Evolutionary conservation across 768 basidiomycete genomes (phyloP), one percentile per base, ranked within the genome.

Genomic region (Terana coerulea): DNA sequence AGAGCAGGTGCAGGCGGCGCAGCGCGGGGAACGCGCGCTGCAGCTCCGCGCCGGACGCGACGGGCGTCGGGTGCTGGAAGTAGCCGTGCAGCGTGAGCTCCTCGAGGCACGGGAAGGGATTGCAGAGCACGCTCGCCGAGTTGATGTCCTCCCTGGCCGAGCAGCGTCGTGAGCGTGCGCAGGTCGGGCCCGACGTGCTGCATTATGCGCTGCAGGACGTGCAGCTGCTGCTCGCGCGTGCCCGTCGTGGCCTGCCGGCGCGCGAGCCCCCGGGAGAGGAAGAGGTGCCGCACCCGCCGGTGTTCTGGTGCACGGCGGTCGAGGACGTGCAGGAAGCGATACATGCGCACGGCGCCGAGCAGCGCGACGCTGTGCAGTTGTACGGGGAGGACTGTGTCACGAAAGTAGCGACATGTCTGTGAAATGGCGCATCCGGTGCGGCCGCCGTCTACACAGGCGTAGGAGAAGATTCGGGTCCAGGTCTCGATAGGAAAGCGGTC

Each of bases 281-380:
- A 59, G n/a, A 59, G 48, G 40, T 59, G 51, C 17, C 40, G 54
- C 9, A 59, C 51, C 11, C 51, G 51, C 19, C 57, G 47, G 24
- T 35, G 46, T 21, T 46, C 41, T 19, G 53, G 50, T 14, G 15
- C 7, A 10, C 53, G 35, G 25, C 19, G 8, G n/a, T 49, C 28
- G 19, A 59, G 47, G 1, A 55, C 12, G 15, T 49, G 37, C 12
- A 33, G 7, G 22, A 55, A 51, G 6, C 4, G 9, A 7, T 1
- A 10, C 2, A 46, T 36, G 28, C 51, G 50, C 17, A 11, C 8
- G 9, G 15, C 31, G 17, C 49, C 54, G 11, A 36, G 17, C 10
- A 55, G 28, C 15, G 54, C 54, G 12, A 55, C 54, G 35, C 49
- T 55, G 30, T 51, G 28, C 42, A 51, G 17, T 25, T 55, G 54